phyloP scores from a whole-genome alignment of 345 rosid species.

The Melaleuca alternifolia region DNA sequence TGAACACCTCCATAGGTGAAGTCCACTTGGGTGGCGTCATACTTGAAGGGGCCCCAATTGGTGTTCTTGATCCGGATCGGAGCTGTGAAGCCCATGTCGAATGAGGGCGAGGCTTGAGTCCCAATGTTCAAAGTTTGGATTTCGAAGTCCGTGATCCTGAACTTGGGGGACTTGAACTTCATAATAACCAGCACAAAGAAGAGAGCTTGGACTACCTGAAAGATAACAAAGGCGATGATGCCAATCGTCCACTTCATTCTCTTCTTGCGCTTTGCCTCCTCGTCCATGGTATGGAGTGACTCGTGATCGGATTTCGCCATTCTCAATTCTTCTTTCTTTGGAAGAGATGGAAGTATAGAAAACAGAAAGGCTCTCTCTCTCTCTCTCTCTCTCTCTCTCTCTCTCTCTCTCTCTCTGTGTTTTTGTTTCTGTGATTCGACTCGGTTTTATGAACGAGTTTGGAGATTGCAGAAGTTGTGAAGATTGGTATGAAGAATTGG shows the following conservation, averaged over 20 bases:
- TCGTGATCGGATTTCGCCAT: conserved; percentile 1
- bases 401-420: background rate
- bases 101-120: background rate
- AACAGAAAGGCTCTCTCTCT: background rate
- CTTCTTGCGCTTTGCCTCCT: conserved; percentile 9
- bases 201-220: conserved; percentile 10
- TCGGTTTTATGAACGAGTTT: background rate
- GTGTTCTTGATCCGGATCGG: conserved; percentile 9
- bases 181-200: conserved; percentile 6
- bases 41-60: conserved; percentile 12
- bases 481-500: background rate
- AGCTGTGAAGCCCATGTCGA: background rate
- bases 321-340: background rate
- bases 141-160: background rate
- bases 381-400: background rate
- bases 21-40: background rate
- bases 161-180: conserved; percentile 16
- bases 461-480: background rate
- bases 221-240: conserved; percentile 10
- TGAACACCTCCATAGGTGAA: conserved; percentile 1
- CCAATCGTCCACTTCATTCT: conserved; percentile 8
- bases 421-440: background rate
- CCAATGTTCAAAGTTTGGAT: background rate
- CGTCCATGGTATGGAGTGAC: background rate
- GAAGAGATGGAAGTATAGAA: background rate